phyloP scores from a whole-genome alignment of 352 stramenopile genomes.

The Phytopythium chamaehyphon region DNA sequence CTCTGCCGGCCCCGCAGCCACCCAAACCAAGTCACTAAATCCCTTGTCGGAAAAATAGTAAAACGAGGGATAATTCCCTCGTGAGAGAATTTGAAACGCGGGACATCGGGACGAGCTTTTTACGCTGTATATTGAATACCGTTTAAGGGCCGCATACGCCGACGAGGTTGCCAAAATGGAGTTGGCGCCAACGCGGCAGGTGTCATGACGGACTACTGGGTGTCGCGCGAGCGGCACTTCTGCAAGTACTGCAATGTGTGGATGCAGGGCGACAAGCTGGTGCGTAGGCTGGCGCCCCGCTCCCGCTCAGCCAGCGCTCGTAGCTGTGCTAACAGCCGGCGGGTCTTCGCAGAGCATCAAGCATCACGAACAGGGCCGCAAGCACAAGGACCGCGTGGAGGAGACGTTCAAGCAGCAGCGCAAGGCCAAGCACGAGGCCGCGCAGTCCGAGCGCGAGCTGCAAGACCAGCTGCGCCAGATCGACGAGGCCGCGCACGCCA shows the following conservation, averaged over 20 bases:
- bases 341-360: conserved; percentile 59
- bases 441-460: conserved; percentile 48
- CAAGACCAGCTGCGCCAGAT: conserved; percentile 69
- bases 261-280: conserved; percentile 76
- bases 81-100: no score
- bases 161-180: neutral
- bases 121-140: no score
- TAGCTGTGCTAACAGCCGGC: no score
- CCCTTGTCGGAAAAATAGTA: no score
- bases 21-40: conserved; percentile 11
- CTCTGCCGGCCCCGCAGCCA: conserved; percentile 20
- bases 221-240: conserved; percentile 67
- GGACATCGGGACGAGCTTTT: no score
- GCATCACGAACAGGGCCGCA: conserved; percentile 73
- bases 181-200: neutral
- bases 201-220: conserved; percentile 65
- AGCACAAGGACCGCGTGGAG: conserved; percentile 75
- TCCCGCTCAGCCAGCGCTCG: no score
- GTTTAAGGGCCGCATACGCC: no score
- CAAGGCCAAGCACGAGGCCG: conserved; percentile 59
- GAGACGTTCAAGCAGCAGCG: conserved; percentile 69
- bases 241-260: conserved; percentile 89
- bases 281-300: conserved; percentile 15
- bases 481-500: conserved; percentile 54
- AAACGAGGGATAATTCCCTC: no score